These are phyloP conservation scores for Prunus dulcis DNA, from an alignment of 306 rosid genomes.

Conservation along the genomic window DNA sequence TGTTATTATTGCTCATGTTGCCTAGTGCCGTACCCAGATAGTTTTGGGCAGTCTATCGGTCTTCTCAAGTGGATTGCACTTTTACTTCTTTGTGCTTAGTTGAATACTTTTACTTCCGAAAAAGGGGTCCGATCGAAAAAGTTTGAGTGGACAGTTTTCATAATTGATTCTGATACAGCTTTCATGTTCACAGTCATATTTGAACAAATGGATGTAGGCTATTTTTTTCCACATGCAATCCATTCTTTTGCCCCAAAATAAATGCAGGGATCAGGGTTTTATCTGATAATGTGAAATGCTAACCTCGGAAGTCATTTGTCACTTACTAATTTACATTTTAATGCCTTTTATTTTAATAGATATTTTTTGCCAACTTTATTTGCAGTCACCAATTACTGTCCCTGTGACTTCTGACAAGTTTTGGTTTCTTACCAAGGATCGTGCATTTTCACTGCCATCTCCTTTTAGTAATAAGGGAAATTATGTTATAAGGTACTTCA, in stretches of 20 bases:
- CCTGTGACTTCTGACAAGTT: slow-evolving; percentile 89
- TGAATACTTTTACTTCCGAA: neutral
- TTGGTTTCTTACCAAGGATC: slow-evolving; percentile 82
- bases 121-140: neutral
- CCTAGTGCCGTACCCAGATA: neutral
- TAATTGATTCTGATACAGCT: neutral
- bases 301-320: neutral
- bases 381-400: slow-evolving; percentile 79
- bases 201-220: neutral
- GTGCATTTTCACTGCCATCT: slow-evolving; percentile 68
- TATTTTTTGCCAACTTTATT: slow-evolving; percentile 8
- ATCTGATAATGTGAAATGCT: neutral
- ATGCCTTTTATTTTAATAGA: neutral
- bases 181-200: neutral
- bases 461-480: slow-evolving; percentile 82
- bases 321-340: slow-evolving; percentile 1
- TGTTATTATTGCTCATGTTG: neutral
- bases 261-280: neutral
- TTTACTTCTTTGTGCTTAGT: neutral
- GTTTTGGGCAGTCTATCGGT: neutral
- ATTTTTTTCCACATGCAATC: neutral
- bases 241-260: neutral
- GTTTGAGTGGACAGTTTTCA: neutral
- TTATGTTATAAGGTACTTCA: slow-evolving; percentile 77
- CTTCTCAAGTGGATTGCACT: neutral